Percentiles rank a stretch among this genome's conserved stretches.
Conservation (phyloP, 1,284 basidiomycete species). For the Heterobasidion annosum region DNA sequence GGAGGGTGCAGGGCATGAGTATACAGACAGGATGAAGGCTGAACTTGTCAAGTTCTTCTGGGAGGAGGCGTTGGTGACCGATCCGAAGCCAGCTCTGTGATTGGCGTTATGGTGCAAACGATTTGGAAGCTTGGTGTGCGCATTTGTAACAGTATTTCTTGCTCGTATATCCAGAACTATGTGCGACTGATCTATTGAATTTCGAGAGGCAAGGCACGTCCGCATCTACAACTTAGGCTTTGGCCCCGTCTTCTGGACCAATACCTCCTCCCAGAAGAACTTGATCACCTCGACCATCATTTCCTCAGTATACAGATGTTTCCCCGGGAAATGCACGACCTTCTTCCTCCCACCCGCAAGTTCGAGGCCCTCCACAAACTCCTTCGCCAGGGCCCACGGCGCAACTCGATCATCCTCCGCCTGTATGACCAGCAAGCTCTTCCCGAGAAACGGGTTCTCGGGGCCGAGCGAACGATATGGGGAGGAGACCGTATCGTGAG, state of each 20-base stretch:
- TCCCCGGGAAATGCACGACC: constrained; percentile 36
- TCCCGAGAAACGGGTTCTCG: constrained; percentile 48
- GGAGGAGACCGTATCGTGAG: constrained; percentile 38
- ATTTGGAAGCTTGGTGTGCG: no score
- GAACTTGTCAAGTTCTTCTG: constrained; percentile 37
- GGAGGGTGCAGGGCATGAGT: constrained; percentile 39
- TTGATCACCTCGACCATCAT: constrained; percentile 40
- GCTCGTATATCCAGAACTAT: no score
- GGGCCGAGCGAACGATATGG: constrained; percentile 12
- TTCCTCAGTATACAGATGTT: constrained; percentile 36
- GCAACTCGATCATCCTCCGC: constrained; percentile 50
- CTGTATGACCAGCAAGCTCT: constrained; percentile 57
- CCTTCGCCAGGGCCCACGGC: constrained; percentile 47
- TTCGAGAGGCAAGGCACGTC: no score
- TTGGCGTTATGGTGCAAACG: no score
- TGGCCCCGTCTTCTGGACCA: not conserved
- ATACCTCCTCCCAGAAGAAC: constrained; percentile 28
- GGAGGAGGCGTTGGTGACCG: constrained; percentile 10
- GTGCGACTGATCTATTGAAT: no score
- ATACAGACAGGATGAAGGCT: constrained; percentile 37
- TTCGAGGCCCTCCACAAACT: constrained; percentile 45
- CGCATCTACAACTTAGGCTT: no score
- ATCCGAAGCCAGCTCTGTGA: no score
- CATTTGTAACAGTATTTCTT: no score
- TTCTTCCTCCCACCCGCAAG: constrained; percentile 44